Evolutionary conservation across 768 basidiomycete species (phyloP).

Genomic region (Termitomyces sp.): DNA sequence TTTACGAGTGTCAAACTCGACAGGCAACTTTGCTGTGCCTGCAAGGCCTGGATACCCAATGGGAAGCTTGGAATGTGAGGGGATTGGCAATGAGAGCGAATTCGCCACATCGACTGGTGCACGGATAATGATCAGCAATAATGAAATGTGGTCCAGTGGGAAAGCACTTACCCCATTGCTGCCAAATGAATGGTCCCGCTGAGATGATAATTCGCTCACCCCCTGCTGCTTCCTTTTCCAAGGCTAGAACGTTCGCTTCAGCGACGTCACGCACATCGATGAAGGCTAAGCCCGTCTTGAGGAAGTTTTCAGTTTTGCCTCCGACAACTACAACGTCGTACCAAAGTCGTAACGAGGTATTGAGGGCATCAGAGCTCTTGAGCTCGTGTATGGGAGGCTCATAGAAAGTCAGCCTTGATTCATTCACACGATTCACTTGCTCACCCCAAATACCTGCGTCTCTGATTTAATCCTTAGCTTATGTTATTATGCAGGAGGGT

Average conservation of each 20-base stretch:
- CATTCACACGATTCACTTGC: not conserved
- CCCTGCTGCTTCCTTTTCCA: conserved; percentile 44
- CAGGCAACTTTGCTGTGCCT: conserved; percentile 21
- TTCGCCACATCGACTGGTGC: conserved; percentile 35
- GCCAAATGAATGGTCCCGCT: conserved; percentile 25
- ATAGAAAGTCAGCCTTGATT: not conserved
- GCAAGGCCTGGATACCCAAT: conserved; percentile 33
- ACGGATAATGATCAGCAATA: not conserved
- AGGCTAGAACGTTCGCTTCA: conserved; percentile 46
- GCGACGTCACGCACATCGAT: conserved; percentile 49
- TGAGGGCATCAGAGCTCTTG: conserved; percentile 26
- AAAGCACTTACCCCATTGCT: conserved; percentile 24
- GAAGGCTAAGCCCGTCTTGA: conserved; percentile 25
- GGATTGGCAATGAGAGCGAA: conserved; percentile 25
- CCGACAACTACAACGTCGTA: conserved; percentile 27
- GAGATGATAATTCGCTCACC: conserved; percentile 50
- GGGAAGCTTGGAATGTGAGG: conserved; percentile 23
- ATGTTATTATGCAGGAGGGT: not conserved
- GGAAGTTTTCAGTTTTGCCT: conserved; percentile 17
- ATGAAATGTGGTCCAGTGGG: not conserved
- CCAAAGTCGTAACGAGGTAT: conserved; percentile 31
- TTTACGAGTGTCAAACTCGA: conserved; percentile 34
- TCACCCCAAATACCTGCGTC: conserved; percentile 28
- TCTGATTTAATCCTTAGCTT: not conserved
- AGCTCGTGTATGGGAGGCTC: conserved; percentile 38